Base-by-base conservation (phyloP, 768 basidiomycete species). In the Galerina marginata region DNA sequence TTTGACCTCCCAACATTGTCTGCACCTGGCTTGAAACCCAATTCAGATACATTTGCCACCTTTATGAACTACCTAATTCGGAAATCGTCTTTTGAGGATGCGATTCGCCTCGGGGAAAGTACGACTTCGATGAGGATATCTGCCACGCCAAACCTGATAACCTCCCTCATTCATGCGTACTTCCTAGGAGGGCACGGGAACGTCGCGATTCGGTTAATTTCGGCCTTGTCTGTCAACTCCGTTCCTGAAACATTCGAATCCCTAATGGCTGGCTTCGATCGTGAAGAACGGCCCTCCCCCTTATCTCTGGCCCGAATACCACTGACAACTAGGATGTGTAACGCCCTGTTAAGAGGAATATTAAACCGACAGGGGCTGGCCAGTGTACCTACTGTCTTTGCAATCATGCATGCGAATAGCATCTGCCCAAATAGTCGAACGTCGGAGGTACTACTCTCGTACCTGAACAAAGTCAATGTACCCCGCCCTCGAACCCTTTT, bases 41-140 rank as follows among this genome's bases (percentile, higher is more conserved):
- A 88, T 64, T 79, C 82, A 9, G 75, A 78, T 11, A 92, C 91
- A 0, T 89, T 85, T 71, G 80, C 85, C 9, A 80, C 87, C 45
- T 77, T 90, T 61, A 85, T 91, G 71, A 81, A 85, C 67, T 78
- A 84, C 64, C 71, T 86, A 56, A 81, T 81, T 37, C 71, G 65
- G 15, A 76, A 75, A 39, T 74, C 74, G 36, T 79, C 86, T 64
- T 72, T 84, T 43, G 62, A 77, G 16, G 77, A 76, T 45, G 81
- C 85, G 9, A 67, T 83, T 56, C 70, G 74, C 25, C 72, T 88
- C 46, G 72, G 86, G 53, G 71, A 80, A 37, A 75, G 75, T 29
- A 86, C 90, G 82, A 64, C 75, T 43, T 51, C 68, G 14, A 66
- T 71, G 15, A 78, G 77, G 33, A 71, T 86, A 57, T 65, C 65